Evolutionary conservation across 2,329 filamentous ascomycete species (phyloP).

Genomic region (Venturia pyrina): DNA sequence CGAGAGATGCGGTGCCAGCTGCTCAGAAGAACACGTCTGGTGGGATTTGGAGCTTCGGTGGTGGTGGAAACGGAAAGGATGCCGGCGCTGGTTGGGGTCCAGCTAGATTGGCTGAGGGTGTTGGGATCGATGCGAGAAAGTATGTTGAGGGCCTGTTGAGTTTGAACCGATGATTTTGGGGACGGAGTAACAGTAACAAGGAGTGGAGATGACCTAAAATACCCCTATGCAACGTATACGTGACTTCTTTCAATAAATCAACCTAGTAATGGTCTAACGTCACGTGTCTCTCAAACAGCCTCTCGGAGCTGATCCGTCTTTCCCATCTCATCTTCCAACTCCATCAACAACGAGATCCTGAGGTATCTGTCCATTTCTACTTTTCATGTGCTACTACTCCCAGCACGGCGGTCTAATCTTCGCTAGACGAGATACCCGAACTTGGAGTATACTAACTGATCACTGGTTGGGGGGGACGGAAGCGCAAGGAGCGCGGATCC

Average conservation of each 20-base stretch:
- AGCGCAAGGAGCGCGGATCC: background rate
- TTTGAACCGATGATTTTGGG: constrained; percentile 25
- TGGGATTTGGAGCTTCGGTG: constrained; percentile 18
- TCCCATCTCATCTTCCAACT: too few species aligned
- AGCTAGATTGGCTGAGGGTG: constrained; percentile 56
- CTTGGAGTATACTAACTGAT: too few species aligned
- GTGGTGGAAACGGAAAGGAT: constrained; percentile 18
- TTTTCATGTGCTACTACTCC: too few species aligned
- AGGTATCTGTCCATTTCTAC: too few species aligned
- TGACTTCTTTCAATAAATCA: background rate
- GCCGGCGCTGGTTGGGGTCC: constrained; percentile 43
- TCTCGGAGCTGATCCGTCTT: too few species aligned
- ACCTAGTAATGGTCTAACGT: too few species aligned
- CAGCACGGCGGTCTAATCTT: too few species aligned
- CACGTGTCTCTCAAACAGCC: too few species aligned
- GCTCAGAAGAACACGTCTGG: constrained; percentile 12
- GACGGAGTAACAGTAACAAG: too few species aligned
- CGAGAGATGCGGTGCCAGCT: constrained; percentile 9
- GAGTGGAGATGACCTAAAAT: background rate
- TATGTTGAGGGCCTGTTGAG: constrained; percentile 66
- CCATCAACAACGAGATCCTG: too few species aligned
- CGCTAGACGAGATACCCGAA: too few species aligned
- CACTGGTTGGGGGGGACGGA: background rate
- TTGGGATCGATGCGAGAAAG: constrained; percentile 64
- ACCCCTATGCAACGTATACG: background rate